Evolutionary conservation across 495 filamentous ascomycete species (phyloP).

Genomic region (Aspergillus diversus): DNA sequence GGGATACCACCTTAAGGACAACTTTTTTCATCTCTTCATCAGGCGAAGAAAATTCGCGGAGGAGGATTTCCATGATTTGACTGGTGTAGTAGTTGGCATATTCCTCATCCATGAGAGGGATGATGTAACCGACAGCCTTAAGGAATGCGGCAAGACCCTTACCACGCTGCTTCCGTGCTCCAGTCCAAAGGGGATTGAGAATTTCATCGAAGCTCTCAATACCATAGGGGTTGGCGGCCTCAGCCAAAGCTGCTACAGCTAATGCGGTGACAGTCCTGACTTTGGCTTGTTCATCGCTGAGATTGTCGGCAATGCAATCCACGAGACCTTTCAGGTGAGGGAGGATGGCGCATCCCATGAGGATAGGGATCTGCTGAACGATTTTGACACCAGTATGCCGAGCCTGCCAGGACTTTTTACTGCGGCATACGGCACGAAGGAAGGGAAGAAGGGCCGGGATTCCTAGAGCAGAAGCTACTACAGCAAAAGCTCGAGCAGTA

Average conservation of each 20-base stretch:
- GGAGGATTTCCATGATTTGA: conserved; percentile 98
- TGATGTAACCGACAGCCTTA: conserved; percentile 97
- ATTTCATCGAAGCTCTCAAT: conserved; percentile 99
- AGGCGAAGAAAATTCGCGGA: conserved; percentile 93
- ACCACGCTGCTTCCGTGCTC: conserved; percentile 90
- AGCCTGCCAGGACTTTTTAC: conserved; percentile 99
- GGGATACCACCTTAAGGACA: conserved; percentile 95
- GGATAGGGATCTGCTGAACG: conserved; percentile 97
- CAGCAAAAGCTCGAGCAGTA: conserved; percentile 94
- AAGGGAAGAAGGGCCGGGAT: conserved; percentile 96
- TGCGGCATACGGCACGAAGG: conserved; percentile 90
- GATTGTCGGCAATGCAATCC: conserved; percentile 92
- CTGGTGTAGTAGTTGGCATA: conserved; percentile 99
- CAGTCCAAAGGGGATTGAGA: conserved; percentile 95
- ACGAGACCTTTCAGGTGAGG: conserved; percentile 96
- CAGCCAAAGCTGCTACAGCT: conserved; percentile 92
- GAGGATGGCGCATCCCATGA: conserved; percentile 97
- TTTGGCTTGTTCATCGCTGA: conserved; percentile 97
- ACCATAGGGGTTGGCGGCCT: conserved; percentile 97
- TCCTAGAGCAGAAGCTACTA: conserved; percentile 94
- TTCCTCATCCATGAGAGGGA: conserved; percentile 99
- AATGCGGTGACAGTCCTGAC: conserved; percentile 94
- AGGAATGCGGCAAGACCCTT: conserved; percentile 95
- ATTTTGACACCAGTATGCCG: conserved; percentile 99
- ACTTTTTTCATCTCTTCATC: conserved; percentile 99